Conservation (phyloP, 805 yeast species). For the Myxozyma lipomycoides region DNA sequence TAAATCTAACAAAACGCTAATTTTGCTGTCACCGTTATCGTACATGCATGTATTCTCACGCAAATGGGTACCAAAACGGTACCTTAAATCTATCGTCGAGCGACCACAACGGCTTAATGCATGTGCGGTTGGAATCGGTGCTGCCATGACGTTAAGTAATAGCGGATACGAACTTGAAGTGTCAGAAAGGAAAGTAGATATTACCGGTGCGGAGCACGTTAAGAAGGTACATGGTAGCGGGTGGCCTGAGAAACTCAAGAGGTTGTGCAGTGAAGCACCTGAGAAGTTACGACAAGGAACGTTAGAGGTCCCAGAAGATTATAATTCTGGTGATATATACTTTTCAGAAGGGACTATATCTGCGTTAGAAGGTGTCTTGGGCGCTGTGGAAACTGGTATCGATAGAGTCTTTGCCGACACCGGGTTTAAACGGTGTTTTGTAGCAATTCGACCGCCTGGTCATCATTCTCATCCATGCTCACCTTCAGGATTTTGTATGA, state of each 20-base stretch:
- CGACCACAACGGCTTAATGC: conserved; percentile 78
- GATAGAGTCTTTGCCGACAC: conserved; percentile 47
- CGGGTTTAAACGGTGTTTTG: conserved; percentile 22
- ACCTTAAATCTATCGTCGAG: conserved; percentile 68
- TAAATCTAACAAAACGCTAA: conserved; percentile 33
- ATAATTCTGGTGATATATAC: conserved; percentile 84
- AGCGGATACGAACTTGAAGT: conserved; percentile 31
- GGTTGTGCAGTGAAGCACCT: conserved; percentile 57
- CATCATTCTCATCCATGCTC: conserved; percentile 79
- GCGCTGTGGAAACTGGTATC: conserved; percentile 67
- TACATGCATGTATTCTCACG: conserved; percentile 71
- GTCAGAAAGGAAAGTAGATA: conserved; percentile 2
- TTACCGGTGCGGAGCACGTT: conserved; percentile 50
- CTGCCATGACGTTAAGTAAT: conserved; percentile 63
- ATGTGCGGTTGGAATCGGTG: conserved; percentile 69
- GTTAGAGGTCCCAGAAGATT: conserved; percentile 71
- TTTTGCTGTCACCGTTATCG: conserved; percentile 66
- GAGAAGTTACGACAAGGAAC: conserved; percentile 49
- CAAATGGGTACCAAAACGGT: conserved; percentile 67
- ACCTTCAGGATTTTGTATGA: conserved; percentile 81
- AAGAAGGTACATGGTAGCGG: conserved; percentile 64
- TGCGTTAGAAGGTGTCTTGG: conserved; percentile 74
- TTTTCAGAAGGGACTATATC: conserved; percentile 59
- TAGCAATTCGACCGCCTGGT: conserved; percentile 37
- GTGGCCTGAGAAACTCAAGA: conserved; percentile 61